Conservation (phyloP, 495 filamentous ascomycete species). For the Ramalina intermedia region DNA sequence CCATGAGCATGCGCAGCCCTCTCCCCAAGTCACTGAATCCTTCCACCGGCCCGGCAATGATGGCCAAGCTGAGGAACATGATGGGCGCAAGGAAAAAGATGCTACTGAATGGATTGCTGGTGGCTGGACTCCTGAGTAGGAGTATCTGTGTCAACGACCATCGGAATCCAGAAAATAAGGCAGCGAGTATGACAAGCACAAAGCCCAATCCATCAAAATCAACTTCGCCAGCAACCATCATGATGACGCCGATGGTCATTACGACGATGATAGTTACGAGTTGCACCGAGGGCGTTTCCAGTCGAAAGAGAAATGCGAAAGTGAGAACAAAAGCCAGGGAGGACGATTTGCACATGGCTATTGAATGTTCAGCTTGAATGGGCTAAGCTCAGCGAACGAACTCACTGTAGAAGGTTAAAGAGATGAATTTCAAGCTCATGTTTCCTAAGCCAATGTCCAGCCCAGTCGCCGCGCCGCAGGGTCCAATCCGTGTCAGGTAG, state of each 20-base stretch:
- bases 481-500: conserved; percentile 83
- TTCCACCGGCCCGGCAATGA: conserved; percentile 77
- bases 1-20: conserved; percentile 46
- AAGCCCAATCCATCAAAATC: conserved; percentile 83
- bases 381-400: neutral
- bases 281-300: conserved; percentile 75
- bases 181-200: conserved; percentile 76
- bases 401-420: conserved; percentile 86
- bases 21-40: conserved; percentile 50
- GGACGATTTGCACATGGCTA: conserved; percentile 98
- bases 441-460: conserved; percentile 96
- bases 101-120: conserved; percentile 88
- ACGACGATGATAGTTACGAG: conserved; percentile 75
- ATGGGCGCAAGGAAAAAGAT: conserved; percentile 94
- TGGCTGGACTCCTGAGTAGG: conserved; percentile 84
- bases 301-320: conserved; percentile 88
- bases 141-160: conserved; percentile 97
- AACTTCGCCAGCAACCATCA: conserved; percentile 98
- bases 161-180: conserved; percentile 92
- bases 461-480: conserved; percentile 85
- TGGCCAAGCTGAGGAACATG: conserved; percentile 77
- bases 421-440: conserved; percentile 88
- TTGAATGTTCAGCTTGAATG: neutral
- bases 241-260: conserved; percentile 90
- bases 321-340: conserved; percentile 86